Evolutionary conservation across 2,329 filamentous ascomycete species (phyloP).

Genomic region (Microdochium trichocladiopsis): DNA sequence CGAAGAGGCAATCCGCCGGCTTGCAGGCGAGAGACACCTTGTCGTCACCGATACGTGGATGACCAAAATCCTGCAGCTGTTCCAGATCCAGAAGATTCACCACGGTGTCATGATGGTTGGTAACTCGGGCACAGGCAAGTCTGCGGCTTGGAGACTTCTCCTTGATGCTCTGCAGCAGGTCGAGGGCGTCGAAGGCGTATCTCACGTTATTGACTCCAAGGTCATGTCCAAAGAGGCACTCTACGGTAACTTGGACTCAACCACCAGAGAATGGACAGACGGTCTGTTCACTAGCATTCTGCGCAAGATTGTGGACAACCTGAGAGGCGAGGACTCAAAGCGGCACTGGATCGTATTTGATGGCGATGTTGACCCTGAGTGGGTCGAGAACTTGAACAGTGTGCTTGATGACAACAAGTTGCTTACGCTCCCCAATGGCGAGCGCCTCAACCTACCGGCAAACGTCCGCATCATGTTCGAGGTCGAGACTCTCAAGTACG

Average conservation of each 20-base stretch:
- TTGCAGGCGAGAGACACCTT: slow-evolving; percentile 78
- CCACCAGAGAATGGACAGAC: slow-evolving; percentile 97
- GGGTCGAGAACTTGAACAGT: slow-evolving; percentile 99
- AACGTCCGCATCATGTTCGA: slow-evolving; percentile 99
- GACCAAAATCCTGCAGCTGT: slow-evolving; percentile 92
- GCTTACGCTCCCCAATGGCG: slow-evolving; percentile 92
- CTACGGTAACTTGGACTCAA: slow-evolving; percentile 92
- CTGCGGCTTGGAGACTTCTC: slow-evolving; percentile 86
- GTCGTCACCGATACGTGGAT: slow-evolving; percentile 94
- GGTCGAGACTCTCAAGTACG: slow-evolving; percentile 95
- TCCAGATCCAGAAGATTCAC: slow-evolving; percentile 96
- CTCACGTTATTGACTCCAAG: slow-evolving; percentile 97
- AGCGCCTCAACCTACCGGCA: slow-evolving; percentile 86
- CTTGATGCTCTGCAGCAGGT: slow-evolving; percentile 86
- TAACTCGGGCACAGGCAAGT: slow-evolving; percentile 95
- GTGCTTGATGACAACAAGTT: slow-evolving; percentile 99
- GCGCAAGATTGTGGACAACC: slow-evolving; percentile 96
- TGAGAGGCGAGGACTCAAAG: slow-evolving; percentile 93
- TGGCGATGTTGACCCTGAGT: slow-evolving; percentile 97
- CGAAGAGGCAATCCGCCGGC: slow-evolving; percentile 70
- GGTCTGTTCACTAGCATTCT: slow-evolving; percentile 96
- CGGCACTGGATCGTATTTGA: slow-evolving; percentile 99
- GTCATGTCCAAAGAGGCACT: slow-evolving; percentile 99
- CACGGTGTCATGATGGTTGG: slow-evolving; percentile 99
- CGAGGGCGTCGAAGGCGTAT: slow-evolving; percentile 88